Base-by-base conservation (phyloP, 306 rosid species). In the Myrica gale region DNA sequence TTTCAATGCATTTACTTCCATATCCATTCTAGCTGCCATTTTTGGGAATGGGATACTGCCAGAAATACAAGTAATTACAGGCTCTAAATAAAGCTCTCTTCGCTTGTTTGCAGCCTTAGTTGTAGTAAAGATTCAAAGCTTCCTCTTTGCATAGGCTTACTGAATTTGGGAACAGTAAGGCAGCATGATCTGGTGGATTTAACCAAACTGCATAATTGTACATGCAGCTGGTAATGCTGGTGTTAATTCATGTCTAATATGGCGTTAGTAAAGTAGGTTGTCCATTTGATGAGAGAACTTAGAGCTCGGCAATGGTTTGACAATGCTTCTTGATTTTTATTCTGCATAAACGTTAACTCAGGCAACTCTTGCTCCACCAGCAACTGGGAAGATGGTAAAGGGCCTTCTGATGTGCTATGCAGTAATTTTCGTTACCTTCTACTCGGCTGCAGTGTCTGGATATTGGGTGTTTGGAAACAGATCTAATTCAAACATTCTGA, bases 341-440 rank as follows among this genome's bases (percentile, higher is more conserved):
- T 71, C n/a, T 51, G 15, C 20, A 58, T 6, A 6, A 44, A 57
- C 43, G 61, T 80, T 69, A 82, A 75, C 82, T 20, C 90, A 94
- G 98, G 98, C 98, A 68, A 95, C 98, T 74, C 84, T 95, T 81
- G 97, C 97, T 6, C 97, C 98, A 62, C 98, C 98, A 68, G 96
- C 93, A 39, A 83, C 91, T 19, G 98, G 98, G 80, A 95, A 95
- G 91, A 95, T 95, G 97, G 88, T 90, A 17, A 95, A 92, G 79
- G 98, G 97, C 13, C 97, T 95, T 57, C 2, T 74, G 5, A 90
- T 95, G 98, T 95, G 98, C 76, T 95, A 95, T 76, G 1, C 85
- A 3, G 93, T 90, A 41, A 92, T 95, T 62, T 84, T 71, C 60
- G 19, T 95, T 56, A 95, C 97, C 0, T 95, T 92, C 85, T 95